Evolutionary conservation across 257 asterid genomes (phyloP), one percentile per base, ranked within the genome.

Genomic region (Penstemon davidsonii): DNA sequence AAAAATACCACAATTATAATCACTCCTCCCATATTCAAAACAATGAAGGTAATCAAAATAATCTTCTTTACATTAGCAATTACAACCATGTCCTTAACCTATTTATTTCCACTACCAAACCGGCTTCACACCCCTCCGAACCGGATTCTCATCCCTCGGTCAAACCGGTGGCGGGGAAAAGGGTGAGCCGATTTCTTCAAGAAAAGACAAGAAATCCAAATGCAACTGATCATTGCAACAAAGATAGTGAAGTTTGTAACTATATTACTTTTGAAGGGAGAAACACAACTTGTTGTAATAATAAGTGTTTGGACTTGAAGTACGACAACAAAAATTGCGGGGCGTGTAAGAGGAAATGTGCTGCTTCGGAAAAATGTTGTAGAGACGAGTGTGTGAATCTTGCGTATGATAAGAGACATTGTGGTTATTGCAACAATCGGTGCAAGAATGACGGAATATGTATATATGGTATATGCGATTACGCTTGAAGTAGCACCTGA

Each of bases 231-330:
- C 93, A 82, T 3, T 86, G 96, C 75, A 33, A 60, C 38, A 83
- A 76, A 39, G 91, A 88, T 50, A 51, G 76, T 13, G 85, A 79
- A 41, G 18, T 75, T 3, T 88, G 96, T 60, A 19, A 64, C 73
- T 10, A 66, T 49, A 43, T 54, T 0, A 25, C 33, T 25, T 3
- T 67, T 11, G 82, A 69, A 60, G 87, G 85, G 0, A 66, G 73
- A n/a, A 81, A 84, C 62, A 57, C 89, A 12, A 88, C 91, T 3
- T 86, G 96, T 33, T 86, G 94, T 64, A 86, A 81, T 51, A 86
- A 86, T 56, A 81, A 86, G 77, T 88, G 96, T 74, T 37, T 83
- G 41, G 87, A 88, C 18, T 71, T 88, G 80, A 64, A 33, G 8
- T 55, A 75, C 46, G 91, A 86, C 5, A 13, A 59, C 11, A 38